Evolutionary conservation across 768 basidiomycete genomes (phyloP).

Genomic region (Lentinula aciculospora): DNA sequence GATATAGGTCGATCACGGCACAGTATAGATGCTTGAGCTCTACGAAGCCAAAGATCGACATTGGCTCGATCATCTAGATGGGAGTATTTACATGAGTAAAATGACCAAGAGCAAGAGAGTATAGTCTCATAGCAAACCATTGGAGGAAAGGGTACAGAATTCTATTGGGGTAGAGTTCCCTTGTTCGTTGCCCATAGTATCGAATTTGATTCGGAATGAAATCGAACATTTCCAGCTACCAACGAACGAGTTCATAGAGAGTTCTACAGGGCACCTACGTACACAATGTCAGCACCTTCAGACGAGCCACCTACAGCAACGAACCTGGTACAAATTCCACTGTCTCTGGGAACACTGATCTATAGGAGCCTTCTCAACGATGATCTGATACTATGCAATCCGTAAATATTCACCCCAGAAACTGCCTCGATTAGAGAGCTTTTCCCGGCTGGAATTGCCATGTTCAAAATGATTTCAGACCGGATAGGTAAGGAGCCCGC

Average conservation of each 20-base stretch:
- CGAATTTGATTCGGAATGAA: background rate
- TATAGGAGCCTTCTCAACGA: conserved; percentile 17
- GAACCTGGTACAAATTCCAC: conserved; percentile 55
- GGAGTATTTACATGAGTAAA: background rate
- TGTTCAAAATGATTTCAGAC: background rate
- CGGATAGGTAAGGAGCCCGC: conserved; percentile 6
- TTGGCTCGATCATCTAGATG: conserved; percentile 33
- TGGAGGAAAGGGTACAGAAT: background rate
- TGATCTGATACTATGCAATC: no score
- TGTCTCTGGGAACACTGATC: conserved; percentile 59
- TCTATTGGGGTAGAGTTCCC: background rate
- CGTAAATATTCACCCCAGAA: conserved; percentile 24
- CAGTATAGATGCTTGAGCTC: conserved; percentile 57
- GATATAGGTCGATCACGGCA: conserved; percentile 26
- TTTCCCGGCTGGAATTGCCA: conserved; percentile 27
- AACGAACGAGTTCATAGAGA: conserved; percentile 12
- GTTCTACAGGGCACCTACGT: conserved; percentile 17
- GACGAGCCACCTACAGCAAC: background rate
- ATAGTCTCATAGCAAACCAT: background rate
- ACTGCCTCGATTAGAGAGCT: conserved; percentile 39
- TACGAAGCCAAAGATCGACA: conserved; percentile 49
- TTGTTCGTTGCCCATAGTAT: background rate
- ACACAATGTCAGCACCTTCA: background rate
- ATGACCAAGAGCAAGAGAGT: background rate
- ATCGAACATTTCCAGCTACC: conserved; percentile 1